A percentile compares a stretch with the other conserved stretches of the same genome.
These are phyloP conservation scores for Geotrichum reessii DNA, from an alignment of 1,139 yeast species.

Conservation along the genomic window DNA sequence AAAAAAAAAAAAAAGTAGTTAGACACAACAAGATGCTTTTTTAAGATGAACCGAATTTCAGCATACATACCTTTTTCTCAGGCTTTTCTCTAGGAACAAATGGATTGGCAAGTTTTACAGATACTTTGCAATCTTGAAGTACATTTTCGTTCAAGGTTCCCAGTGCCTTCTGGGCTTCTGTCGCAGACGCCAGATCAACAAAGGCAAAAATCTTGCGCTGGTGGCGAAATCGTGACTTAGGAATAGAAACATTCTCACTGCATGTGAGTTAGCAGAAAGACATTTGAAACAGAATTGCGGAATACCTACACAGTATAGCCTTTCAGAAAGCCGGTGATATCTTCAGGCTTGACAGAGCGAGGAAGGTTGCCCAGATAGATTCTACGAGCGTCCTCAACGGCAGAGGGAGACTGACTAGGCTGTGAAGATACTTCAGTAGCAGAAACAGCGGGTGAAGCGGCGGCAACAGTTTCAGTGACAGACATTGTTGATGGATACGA, in stretches of 20 bases:
- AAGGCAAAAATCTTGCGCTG: conserved; percentile 36
- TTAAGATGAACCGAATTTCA: not conserved
- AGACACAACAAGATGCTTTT: not conserved
- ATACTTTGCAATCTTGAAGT: conserved; percentile 45
- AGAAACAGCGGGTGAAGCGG: conserved; percentile 1
- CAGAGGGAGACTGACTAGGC: conserved; percentile 2
- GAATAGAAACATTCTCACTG: conserved; percentile 23
- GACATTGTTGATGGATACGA: not conserved
- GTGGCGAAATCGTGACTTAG: conserved; percentile 12
- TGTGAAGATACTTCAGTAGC: not conserved
- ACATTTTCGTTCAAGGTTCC: conserved; percentile 44
- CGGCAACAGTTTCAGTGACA: not conserved
- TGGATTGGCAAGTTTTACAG: conserved; percentile 47
- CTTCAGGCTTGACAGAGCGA: conserved; percentile 12
- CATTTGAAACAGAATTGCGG: not conserved
- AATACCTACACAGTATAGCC: conserved; percentile 32
- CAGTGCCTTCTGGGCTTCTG: conserved; percentile 47
- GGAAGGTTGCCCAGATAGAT: conserved; percentile 15
- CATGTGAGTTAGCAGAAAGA: not conserved
- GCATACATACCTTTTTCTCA: conserved; percentile 8
- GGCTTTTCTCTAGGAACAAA: conserved; percentile 11
- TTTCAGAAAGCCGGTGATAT: conserved; percentile 9
- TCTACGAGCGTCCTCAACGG: conserved; percentile 14
- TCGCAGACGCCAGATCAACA: conserved; percentile 51
- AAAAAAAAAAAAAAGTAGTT: no score